phyloP scores from a whole-genome alignment of 108 stramenopile genomes.

The Cylindrotheca fusiformis region DNA sequence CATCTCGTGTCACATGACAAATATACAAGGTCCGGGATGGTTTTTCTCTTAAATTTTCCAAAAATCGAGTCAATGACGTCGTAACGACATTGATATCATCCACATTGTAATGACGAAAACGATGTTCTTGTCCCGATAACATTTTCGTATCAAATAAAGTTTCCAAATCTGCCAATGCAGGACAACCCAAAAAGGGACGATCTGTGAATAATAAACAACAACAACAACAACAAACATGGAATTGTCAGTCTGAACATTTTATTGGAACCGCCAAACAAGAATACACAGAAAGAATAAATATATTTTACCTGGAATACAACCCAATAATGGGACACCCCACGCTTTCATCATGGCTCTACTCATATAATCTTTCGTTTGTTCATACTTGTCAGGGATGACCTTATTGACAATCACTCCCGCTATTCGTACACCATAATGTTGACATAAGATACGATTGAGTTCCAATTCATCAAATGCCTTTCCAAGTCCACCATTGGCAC shows the following conservation, averaged over 20 bases:
- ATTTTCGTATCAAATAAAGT: conserved; percentile 69
- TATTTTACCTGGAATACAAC: conserved; percentile 93
- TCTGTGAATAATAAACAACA: too few relatives aligned
- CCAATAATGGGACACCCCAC: conserved; percentile 92
- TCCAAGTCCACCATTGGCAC: conserved; percentile 93
- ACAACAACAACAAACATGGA: too few relatives aligned
- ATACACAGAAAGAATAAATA: too few relatives aligned
- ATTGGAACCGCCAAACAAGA: too few relatives aligned
- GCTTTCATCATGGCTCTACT: conserved; percentile 61
- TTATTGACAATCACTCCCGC: conserved; percentile 96
- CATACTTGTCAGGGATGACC: conserved; percentile 88
- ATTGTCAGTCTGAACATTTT: too few relatives aligned
- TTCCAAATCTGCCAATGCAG: conserved; percentile 90
- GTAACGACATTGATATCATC: conserved; percentile 88
- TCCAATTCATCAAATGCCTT: conserved; percentile 94
- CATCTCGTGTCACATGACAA: conserved; percentile 88
- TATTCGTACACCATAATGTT: conserved; percentile 81
- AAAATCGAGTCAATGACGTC: conserved; percentile 78
- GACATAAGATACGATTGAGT: conserved; percentile 87
- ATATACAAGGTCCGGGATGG: conserved; percentile 84
- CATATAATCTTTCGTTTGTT: conserved; percentile 86
- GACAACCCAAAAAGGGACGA: conserved; percentile 87
- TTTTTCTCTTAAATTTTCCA: conserved; percentile 83
- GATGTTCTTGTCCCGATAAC: conserved; percentile 67
- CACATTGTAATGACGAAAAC: conserved; percentile 82